Base-by-base conservation (phyloP, 805 yeast genomes). In the Zygosaccharomyces siamensis region DNA sequence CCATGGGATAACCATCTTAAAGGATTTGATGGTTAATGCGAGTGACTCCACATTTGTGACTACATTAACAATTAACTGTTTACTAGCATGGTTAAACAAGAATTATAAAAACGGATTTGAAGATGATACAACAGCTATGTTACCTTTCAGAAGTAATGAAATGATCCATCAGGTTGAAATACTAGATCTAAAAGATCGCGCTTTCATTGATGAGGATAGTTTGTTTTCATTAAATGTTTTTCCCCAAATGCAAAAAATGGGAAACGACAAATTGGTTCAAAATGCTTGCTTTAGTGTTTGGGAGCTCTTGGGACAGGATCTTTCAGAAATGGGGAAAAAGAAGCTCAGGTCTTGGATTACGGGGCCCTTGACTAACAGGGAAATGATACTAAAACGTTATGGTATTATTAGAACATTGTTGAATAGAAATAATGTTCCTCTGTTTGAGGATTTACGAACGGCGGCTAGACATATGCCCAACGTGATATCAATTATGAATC, bases 271-370 rank as follows among this genome's bases (percentile, higher is more conserved):
- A 5, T 33, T 49, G 20, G 51, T 55, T 5, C 47, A 47, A 38
- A 48, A 41, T 31, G 62, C 61, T 1, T 50, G 41, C 33, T 53
- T 51, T 24, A 61, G 62, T 14, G 21, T 62, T 4, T 54, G 57
- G 12, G 59, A 57, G 36, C 40, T 53, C 37, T 44, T 52, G 18
- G 40, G 45, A 36, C 52, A 49, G 51, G 64, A 70, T 1, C 55
- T 56, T 24, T 60, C 75, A 0, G 58, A 57, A 7, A 46, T 60
- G 10, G 73, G 76, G 0, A 54, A 51, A 26, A 53, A 58, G 21
- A 52, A 64, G 1, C 43, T 75, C n/a, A 57, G 50, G 10, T 51
- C 62, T 1, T 71, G 73, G 72, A 53, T 75, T 8, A 30, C 57
- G 2, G 57, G 68, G 12, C 78, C 78, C 0, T 49, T 69, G 3